Percentiles rank a stretch among this genome's conserved stretches.
These are phyloP conservation scores for Petunia axillaris DNA, from an alignment of 257 asterid genomes.

Conservation along the genomic window DNA sequence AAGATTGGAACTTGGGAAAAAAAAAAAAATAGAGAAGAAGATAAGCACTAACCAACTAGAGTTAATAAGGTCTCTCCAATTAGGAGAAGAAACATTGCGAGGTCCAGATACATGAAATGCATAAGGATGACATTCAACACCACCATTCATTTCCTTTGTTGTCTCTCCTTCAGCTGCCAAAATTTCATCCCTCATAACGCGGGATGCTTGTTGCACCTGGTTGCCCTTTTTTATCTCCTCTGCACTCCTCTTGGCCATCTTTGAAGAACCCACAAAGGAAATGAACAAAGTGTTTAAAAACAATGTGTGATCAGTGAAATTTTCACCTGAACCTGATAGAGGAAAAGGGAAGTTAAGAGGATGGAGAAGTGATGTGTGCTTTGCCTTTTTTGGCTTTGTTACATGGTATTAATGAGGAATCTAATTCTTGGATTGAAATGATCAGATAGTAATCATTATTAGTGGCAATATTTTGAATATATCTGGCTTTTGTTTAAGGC, in stretches of 20 bases:
- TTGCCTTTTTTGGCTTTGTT: not conserved
- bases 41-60: slow-evolving; percentile 45
- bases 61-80: slow-evolving; percentile 48
- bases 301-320: too few relatives aligned
- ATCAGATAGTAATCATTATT: slow-evolving; percentile 41
- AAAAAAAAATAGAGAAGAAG: not conserved
- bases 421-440: slow-evolving; percentile 21
- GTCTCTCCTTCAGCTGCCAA: slow-evolving; percentile 30
- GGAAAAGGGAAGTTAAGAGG: slow-evolving; percentile 14
- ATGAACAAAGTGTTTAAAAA: too few relatives aligned
- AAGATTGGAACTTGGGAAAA: not conserved
- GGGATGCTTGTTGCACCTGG: too few relatives aligned
- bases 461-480: slow-evolving; percentile 10
- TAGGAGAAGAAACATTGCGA: slow-evolving; percentile 46
- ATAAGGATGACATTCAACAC: slow-evolving; percentile 38
- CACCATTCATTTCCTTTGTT: slow-evolving; percentile 21
- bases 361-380: not conserved
- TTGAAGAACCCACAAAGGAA: not conserved
- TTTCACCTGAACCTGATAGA: slow-evolving; percentile 24
- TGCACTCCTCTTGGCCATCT: slow-evolving; percentile 37
- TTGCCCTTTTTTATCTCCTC: slow-evolving; percentile 34
- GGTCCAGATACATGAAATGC: slow-evolving; percentile 55
- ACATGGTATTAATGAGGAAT: slow-evolving; percentile 6
- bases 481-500: not conserved
- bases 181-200: slow-evolving; percentile 28